Evolutionary conservation across 805 yeast species (phyloP), one percentile per base, ranked within the genome.

Genomic region (Lachancea quebecensis): DNA sequence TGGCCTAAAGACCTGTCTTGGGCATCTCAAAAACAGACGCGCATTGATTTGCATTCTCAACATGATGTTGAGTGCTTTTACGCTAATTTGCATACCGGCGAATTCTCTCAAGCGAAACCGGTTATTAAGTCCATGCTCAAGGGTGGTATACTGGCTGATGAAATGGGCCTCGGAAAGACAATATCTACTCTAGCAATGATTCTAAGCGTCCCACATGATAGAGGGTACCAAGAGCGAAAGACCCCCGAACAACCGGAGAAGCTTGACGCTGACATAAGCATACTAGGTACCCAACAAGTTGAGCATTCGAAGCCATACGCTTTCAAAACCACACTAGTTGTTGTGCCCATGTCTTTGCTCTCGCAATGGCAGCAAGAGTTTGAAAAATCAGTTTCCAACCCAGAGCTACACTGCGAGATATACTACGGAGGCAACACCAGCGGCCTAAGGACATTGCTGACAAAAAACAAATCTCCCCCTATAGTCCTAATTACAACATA

Each of bases 81-180:
- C 61, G 89, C 83, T 12, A 89, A 88, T 56, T 62, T 85, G 47
- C 84, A 81, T 58, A 78, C 84, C 45, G 96, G 96, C 4, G 89
- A 85, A 45, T 75, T 91, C 45, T 78, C 91, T 0, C 53, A 77
- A 12, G 73, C 75, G 17, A 78, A 75, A 49, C 97, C 96, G 1
- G 54, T 79, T 10, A 68, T 88, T 35, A 77, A 73, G 47, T 71
- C 81, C 1, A 57, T 74, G 15, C 73, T 82, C 40, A 71, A 72
- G 40, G 97, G 98, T 32, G 98, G 98, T 2, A 85, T 90, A 16
- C 67, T 90, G 12, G 95, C 97, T 0, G 98, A 90, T 67, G 98
- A 90, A 62, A 90, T 90, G 98, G 98, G 98, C 0, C 70, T 90
- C 8, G 98, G 98, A 36, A 90, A 90, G 59, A 90, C 98, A 0